Conservation (phyloP, 1,139 yeast genomes). For the Casaregolazyma lundiana region DNA sequence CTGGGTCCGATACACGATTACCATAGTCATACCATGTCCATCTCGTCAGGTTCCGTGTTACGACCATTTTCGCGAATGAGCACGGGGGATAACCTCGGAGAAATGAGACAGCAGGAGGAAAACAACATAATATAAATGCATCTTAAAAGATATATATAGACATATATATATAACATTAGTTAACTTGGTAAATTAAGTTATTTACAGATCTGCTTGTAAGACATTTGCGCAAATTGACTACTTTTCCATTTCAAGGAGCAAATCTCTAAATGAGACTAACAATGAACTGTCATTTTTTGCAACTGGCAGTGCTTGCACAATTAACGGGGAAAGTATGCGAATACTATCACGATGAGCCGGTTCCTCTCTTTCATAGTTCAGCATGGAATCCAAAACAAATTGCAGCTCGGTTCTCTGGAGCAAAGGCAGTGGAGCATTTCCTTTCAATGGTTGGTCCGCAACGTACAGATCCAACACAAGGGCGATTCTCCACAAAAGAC, state of each 20-base stretch:
- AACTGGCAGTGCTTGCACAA: constrained; percentile 19
- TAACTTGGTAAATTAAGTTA: not conserved
- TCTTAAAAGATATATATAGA: constrained; percentile 1
- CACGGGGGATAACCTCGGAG: constrained; percentile 2
- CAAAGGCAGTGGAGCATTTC: constrained; percentile 50
- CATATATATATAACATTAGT: not conserved
- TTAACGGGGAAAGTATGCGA: constrained; percentile 14
- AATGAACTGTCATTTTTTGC: constrained; percentile 18
- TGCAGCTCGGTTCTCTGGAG: constrained; percentile 48
- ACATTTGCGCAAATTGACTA: not conserved
- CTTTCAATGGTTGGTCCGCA: constrained; percentile 48
- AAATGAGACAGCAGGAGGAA: constrained; percentile 6
- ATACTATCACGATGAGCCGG: not conserved
- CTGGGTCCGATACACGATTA: constrained; percentile 5
- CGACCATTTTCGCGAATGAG: constrained; percentile 5
- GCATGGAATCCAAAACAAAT: constrained; percentile 21
- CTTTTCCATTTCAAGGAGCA: constrained; percentile 6
- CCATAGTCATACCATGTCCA: constrained; percentile 5
- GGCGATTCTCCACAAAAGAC: constrained; percentile 45
- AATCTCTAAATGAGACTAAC: constrained; percentile 9
- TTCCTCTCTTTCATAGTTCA: constrained; percentile 2
- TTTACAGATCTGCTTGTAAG: not conserved
- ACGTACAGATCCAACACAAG: constrained; percentile 49
- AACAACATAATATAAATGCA: constrained; percentile 4
- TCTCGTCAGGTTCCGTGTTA: constrained; percentile 3